phyloP scores from a whole-genome alignment of 257 asterid genomes.

The Coffea canephora region DNA sequence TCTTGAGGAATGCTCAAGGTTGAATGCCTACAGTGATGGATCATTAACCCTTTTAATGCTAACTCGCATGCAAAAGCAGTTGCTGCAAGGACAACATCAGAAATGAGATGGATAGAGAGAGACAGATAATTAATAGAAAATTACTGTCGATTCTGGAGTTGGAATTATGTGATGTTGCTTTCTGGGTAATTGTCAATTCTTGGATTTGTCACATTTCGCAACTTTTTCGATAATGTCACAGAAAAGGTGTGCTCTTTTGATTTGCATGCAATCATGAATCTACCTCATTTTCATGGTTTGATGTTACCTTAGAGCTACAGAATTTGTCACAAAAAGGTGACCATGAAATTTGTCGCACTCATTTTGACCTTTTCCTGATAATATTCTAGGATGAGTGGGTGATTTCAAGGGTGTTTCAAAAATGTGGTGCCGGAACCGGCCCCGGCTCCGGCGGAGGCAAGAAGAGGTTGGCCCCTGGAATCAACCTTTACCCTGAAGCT shows the following conservation, averaged over 20 bases:
- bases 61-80: conserved; percentile 15
- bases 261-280: conserved; percentile 1
- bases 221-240: conserved; percentile 4
- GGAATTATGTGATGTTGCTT: conserved; percentile 9
- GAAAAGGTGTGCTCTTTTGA: conserved; percentile 5
- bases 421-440: conserved; percentile 37
- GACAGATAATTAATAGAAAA: not conserved
- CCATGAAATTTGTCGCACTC: not conserved
- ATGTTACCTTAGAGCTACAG: conserved; percentile 8
- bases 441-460: conserved; percentile 35
- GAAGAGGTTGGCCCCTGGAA: conserved; percentile 33
- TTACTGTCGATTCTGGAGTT: not conserved
- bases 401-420: conserved; percentile 77
- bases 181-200: conserved; percentile 5
- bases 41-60: not conserved
- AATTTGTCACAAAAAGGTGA: not conserved
- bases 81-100: not conserved
- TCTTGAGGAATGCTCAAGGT: not conserved
- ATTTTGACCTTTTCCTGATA: not conserved
- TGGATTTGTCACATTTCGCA: conserved; percentile 1
- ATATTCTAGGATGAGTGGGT: conserved; percentile 86
- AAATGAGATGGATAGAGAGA: not conserved
- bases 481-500: conserved; percentile 37
- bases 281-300: not conserved
- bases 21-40: not conserved